Base-by-base conservation (phyloP, 371 early-diverging fungal species). In the Rhizomucor pusillus region DNA sequence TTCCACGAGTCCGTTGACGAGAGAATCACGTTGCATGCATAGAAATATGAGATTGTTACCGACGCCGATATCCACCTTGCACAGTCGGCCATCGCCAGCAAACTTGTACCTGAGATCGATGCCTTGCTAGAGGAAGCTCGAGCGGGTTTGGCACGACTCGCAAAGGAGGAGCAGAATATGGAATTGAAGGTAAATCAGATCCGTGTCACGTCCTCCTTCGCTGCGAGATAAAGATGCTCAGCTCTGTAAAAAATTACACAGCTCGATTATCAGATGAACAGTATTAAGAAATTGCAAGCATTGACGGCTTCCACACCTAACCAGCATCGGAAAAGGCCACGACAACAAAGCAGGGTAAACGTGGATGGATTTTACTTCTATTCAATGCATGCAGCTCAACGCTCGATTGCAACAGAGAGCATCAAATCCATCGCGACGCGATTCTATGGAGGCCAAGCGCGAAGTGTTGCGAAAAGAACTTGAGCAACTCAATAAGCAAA, bases 11-110 rank as follows among this genome's bases (percentile, higher is more conserved):
- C 7, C 16, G 14, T 22, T 20, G 23, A 22, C 13, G 36, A 3
- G n/a, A 11, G 18, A 22, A 23, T 14, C n/a, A 23, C 20, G 1
- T 14, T 43, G n/a, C n/a, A n/a, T 44, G 1, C 4, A 5, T 37
- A 57, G 57, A 40, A 43, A 45, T 50, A 50, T 12, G 57, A 57
- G 44, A 36, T 57, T 34, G 43, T 57, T 25, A 34, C 57, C n/a
- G 46, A 45, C 13, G 24, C 37, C n/a, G 57, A 57, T 22, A 44
- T 57, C 23, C 51, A 44, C 5, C 35, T 25, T 16, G 57, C 57
- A 20, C 45, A 45, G 5, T 19, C 14, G 1, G 57, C 36, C 9
- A 23, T 57, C 4, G 33, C 23, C 13, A 23, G 46, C 44, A 57
- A 43, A 37, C 36, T 50, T 13, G 43, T 39, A 6, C 57, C 51